A percentile compares a stretch with the other conserved stretches of the same genome.
Evolutionary conservation across 768 basidiomycete species (phyloP).

Genomic region (Daedalea quercina): DNA sequence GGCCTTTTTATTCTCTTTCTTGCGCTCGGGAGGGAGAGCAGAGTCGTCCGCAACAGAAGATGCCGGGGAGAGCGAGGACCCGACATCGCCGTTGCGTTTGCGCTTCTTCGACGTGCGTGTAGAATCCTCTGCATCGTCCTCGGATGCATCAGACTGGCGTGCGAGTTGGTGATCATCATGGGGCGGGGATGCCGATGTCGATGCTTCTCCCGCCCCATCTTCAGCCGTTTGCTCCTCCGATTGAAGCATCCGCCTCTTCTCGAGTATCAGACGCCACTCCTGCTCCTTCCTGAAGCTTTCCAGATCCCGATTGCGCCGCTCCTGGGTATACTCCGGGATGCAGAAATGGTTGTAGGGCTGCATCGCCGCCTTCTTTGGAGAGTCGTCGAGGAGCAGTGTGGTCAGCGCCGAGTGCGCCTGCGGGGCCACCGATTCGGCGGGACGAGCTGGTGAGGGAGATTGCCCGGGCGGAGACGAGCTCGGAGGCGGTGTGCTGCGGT

Average conservation of each 20-base stretch:
- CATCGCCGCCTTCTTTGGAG: conserved; percentile 46
- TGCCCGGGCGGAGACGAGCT: background rate
- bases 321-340: conserved; percentile 56
- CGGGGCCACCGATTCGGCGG: background rate
- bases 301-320: conserved; percentile 35
- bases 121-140: background rate
- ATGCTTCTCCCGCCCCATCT: background rate
- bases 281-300: conserved; percentile 18
- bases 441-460: background rate
- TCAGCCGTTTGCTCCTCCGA: conserved; percentile 11
- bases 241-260: conserved; percentile 11
- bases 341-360: conserved; percentile 84
- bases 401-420: conserved; percentile 35
- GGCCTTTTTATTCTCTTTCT: background rate
- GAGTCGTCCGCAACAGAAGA: background rate
- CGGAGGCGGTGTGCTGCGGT: conserved; percentile 6
- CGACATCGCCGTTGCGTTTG: conserved; percentile 18
- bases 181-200: background rate
- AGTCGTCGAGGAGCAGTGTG: conserved; percentile 48
- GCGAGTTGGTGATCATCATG: too few species aligned
- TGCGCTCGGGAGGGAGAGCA: background rate
- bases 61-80: background rate
- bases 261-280: conserved; percentile 13
- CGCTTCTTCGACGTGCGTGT: conserved; percentile 15
- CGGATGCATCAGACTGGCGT: too few species aligned